Base-by-base conservation (phyloP, 176 grass and related monocot genomes). In the Chloris gayana region DNA sequence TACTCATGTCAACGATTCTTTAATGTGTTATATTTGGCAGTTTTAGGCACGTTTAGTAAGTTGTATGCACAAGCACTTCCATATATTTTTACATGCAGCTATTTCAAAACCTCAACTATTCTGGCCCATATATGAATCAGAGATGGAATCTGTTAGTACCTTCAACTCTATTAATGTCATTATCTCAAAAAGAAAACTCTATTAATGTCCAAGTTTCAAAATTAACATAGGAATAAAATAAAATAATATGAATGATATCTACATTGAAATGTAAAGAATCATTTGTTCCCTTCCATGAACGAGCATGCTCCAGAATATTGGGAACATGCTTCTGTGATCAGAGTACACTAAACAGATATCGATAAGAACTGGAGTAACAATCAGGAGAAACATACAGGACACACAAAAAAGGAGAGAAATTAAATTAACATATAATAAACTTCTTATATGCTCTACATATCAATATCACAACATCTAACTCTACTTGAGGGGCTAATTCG, bases 1-100 rank as follows among this genome's bases (percentile, higher is more conserved):
- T 96, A 25, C 17, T 96, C 50, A 72, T 84, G 54, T 90, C 93
- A 12, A 96, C 90, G 9, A 92, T 95, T 85, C 86, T 92, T 86
- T 95, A 51, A 66, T 57, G 60, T 81, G 61, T 63, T 79, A 11
- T 70, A 18, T 69, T 63, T 5, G 41, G 1, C 60, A 33, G 35
- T 31, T 68, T 14, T 73, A 83, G 30, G 37, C 29, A 34, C 27
- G 44, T n/a, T 66, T 25, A 66, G 61, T 4, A 79, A 54, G 9
- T 64, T 32, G 35, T 45, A 76, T 68, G 35, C 37, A 26, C 10
- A 35, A 59, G 35, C 84, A 72, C 22, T 57, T 8, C 47, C 60
- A 65, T 57, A 72, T 33, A 56, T 21, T 31, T 3, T 10, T 66
- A 35, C 57, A 29, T 27, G 35, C 42, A 0, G 42, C 58, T 69